Percentiles rank a stretch among this genome's conserved stretches.
Conservation (phyloP, 2,329 filamentous ascomycete genomes). For the Aureobasidium zeae region DNA sequence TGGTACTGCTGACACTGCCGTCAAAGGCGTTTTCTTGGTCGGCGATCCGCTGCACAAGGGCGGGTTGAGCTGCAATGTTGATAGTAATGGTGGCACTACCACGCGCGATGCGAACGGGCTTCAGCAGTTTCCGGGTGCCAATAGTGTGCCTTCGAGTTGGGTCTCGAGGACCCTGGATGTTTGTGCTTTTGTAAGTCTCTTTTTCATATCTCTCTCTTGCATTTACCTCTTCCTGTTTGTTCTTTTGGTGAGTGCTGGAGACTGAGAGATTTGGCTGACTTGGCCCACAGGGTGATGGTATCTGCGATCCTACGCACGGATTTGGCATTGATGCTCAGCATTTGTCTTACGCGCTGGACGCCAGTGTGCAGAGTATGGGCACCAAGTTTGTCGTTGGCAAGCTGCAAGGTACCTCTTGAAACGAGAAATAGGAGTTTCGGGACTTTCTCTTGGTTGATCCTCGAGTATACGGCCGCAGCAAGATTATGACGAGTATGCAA, state of each 20-base stretch:
- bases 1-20: constrained; percentile 27
- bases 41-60: constrained; percentile 29
- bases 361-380: constrained; percentile 26
- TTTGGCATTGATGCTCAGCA: constrained; percentile 27
- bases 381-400: constrained; percentile 22
- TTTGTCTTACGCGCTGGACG: constrained; percentile 24
- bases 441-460: too few relatives aligned
- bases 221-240: not conserved
- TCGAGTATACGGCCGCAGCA: too few relatives aligned
- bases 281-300: constrained; percentile 32
- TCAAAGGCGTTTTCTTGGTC: constrained; percentile 31
- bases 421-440: too few relatives aligned
- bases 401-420: constrained; percentile 6
- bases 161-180: constrained; percentile 31
- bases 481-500: too few relatives aligned
- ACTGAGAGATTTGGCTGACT: constrained; percentile 13
- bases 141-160: constrained; percentile 26
- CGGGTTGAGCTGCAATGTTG: constrained; percentile 30
- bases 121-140: constrained; percentile 4
- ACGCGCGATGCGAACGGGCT: constrained; percentile 28
- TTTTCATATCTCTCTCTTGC: too few relatives aligned
- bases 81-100: constrained; percentile 28
- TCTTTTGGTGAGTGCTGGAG: not conserved
- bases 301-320: constrained; percentile 30
- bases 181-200: constrained; percentile 27